These are phyloP conservation scores for Corylus avellana DNA, from an alignment of 306 rosid genomes.

Conservation along the genomic window DNA sequence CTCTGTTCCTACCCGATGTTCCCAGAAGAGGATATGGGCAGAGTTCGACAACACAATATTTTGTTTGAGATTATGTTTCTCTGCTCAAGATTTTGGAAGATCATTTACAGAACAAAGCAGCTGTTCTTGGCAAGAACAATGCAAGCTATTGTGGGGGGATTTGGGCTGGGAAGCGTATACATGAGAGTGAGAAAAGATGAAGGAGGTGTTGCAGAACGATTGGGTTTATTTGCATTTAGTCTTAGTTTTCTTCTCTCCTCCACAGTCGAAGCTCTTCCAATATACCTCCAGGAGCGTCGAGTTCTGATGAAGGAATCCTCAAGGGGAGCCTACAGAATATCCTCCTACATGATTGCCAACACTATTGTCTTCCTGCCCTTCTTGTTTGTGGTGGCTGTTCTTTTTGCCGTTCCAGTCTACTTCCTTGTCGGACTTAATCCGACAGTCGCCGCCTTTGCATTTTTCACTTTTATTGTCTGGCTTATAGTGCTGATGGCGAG, in stretches of 20 bases:
- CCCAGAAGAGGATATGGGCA: conserved; percentile 36
- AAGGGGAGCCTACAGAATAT: conserved; percentile 73
- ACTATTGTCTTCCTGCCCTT: conserved; percentile 79
- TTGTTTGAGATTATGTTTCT: conserved; percentile 68
- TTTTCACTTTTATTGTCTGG: conserved; percentile 84
- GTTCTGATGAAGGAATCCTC: conserved; percentile 91
- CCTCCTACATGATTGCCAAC: conserved; percentile 88
- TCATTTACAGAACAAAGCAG: conserved; percentile 86
- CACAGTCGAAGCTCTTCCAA: conserved; percentile 88
- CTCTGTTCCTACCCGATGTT: conserved; percentile 31
- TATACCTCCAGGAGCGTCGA: conserved; percentile 79
- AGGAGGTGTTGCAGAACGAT: conserved; percentile 69
- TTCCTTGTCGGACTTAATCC: conserved; percentile 95
- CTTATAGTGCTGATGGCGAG: conserved; percentile 88
- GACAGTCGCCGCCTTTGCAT: conserved; percentile 55
- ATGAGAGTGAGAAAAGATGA: conserved; percentile 63
- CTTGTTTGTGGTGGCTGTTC: conserved; percentile 66
- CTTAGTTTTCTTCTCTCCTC: conserved; percentile 87
- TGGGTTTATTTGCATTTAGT: conserved; percentile 86
- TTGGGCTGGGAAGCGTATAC: conserved; percentile 80
- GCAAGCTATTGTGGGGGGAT: conserved; percentile 91
- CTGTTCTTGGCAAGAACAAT: conserved; percentile 76
- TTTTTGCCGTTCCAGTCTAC: conserved; percentile 72
- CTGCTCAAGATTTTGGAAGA: conserved; percentile 83
- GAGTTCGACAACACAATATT: conserved; percentile 19